Evolutionary conservation across 1,284 basidiomycete species (phyloP).

Genomic region (Macrocystidia cucumis): DNA sequence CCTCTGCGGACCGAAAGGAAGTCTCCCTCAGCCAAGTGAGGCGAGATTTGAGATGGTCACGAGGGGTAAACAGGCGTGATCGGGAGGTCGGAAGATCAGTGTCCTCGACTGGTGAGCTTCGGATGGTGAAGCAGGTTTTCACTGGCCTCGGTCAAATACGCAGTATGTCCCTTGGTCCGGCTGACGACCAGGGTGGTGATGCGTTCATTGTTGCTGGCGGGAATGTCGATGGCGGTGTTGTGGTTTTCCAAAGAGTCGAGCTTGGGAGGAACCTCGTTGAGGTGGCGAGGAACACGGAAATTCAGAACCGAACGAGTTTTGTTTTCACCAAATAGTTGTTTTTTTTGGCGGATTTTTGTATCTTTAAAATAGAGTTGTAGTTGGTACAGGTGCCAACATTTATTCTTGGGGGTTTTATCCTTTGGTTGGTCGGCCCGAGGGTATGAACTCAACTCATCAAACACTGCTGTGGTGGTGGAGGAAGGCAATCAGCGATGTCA

Average conservation of each 20-base stretch:
- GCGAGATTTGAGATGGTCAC: too few species aligned
- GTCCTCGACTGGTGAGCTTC: slow-evolving; percentile 18
- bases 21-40: too few species aligned
- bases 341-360: slow-evolving; percentile 1
- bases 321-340: slow-evolving; percentile 33
- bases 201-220: slow-evolving; percentile 43
- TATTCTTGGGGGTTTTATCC: too few species aligned
- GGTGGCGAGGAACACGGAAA: slow-evolving; percentile 38
- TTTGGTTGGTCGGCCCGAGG: too few species aligned
- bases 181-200: slow-evolving; percentile 35
- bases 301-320: slow-evolving; percentile 43
- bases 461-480: too few species aligned
- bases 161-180: slow-evolving; percentile 45
- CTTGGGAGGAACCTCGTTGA: slow-evolving; percentile 38
- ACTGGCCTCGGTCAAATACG: slow-evolving; percentile 54
- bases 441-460: too few species aligned
- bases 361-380: slow-evolving; percentile 1
- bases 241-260: slow-evolving; percentile 39
- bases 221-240: slow-evolving; percentile 36
- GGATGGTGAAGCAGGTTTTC: slow-evolving; percentile 43
- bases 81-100: slow-evolving; percentile 1
- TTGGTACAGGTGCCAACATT: too few species aligned
- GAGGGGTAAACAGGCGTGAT: too few species aligned
- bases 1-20: slow-evolving; percentile 6
- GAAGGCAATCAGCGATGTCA: too few species aligned